Base-by-base conservation (phyloP, 1,139 yeast genomes). In the Protomyces arabidopsidicola region DNA sequence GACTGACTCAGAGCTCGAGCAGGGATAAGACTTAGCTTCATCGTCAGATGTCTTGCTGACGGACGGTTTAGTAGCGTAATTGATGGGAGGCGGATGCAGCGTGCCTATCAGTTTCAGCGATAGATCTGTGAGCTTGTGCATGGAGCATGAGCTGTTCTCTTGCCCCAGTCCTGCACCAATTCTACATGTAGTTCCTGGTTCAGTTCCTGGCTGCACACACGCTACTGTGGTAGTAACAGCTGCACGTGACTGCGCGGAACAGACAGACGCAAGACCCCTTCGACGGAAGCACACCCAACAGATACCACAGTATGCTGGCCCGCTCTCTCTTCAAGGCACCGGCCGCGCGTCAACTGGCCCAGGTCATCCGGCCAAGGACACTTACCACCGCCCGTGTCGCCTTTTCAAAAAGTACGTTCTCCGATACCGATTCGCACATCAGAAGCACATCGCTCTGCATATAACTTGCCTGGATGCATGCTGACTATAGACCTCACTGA, bases 401-500 rank as follows among this genome's bases (percentile, higher is more conserved):
- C 16, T 36, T 39, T 20, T 31, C 20, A 55, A 42, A 12, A 18
- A 22, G 50, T 39, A 45, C 22, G 24, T 2, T 6, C 42, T 5
- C 42, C 16, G n/a, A n/a, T n/a, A n/a, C n/a, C n/a, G n/a, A n/a
- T n/a, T n/a, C n/a, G n/a, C 31, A 8, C 31, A 27, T 27, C 1
- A 5, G 6, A 1, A 27, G 31, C 31, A 27, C 31, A 27, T 27
- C 8, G 31, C 31, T 27, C 31, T 4, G 31, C 6, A 8, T 27
- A 27, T 2, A 27, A 3, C 18, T n/a, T 16, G 3, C 14, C 12
- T 38, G 20, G 22, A 20, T 18, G 22, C 18, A 18, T 42, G 48
- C 48, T 36, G 35, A 53, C 18, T 9, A 16, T 42, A 58, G 62
- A 59, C 35, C 82, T 91, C 73, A 78, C 86, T 65, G 96, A 91